Evolutionary conservation across 345 rosid species (phyloP), one percentile per base, ranked within the genome.

Genomic region (Trapa incisa): DNA sequence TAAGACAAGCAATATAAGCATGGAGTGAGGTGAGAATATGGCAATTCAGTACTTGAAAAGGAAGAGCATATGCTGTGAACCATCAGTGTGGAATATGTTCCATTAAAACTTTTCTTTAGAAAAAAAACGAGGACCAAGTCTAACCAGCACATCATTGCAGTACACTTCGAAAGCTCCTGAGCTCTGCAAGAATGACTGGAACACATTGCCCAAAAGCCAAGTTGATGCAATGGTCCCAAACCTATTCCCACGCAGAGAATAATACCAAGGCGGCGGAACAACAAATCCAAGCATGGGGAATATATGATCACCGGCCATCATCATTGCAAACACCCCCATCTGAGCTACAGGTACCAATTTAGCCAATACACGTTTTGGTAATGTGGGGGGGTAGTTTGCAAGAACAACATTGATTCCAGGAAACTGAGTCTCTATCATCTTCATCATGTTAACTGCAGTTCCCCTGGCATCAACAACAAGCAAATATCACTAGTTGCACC

Each of bases 101-200:
- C 29, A 22, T 22, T 22, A 22, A 22, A 22, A 22, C 29, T 22
- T 22, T 17, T 35, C 67, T 39, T 3, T 10, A 22, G 50, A 35
- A 67, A 32, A 8, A 13, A 17, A 9, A 39, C 13, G 47, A 50
- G 32, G 32, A 60, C 37, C 6, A 80, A 11, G 48, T 3, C 88
- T 75, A 33, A 92, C 96, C 88, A 73, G 64, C 71, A 87, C 86
- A 38, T 81, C 82, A 58, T 88, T 84, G 82, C 81, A 85, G 74
- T 52, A 71, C 72, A 89, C 87, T 77, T 92, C 98, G 63, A 92
- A 92, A 22, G 98, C 98, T 58, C 96, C 98, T 7, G 91, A 86
- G 81, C 91, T 82, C 75, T 86, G 91, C 47, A 88, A 87, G 81
- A 84, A 85, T 61, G 96, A 86, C 81, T 89, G 98, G 72, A 89